Percentiles rank a stretch among this genome's conserved stretches.
phyloP scores from a whole-genome alignment of 352 stramenopile species.

The Phytophthora sp. region DNA sequence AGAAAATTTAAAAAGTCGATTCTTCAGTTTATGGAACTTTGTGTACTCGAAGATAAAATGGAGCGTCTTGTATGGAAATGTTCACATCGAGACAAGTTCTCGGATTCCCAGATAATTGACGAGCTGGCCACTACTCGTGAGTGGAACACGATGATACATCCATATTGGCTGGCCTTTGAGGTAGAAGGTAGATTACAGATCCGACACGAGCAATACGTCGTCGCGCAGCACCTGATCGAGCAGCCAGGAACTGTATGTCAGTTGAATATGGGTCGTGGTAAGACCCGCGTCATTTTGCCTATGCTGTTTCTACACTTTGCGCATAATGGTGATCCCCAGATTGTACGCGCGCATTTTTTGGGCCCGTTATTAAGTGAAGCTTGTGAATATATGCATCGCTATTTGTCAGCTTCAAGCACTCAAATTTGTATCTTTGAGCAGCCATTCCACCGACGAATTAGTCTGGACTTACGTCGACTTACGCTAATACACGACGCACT shows the following conservation, averaged over 20 bases:
- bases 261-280: conserved; percentile 89
- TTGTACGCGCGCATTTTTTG: conserved; percentile 77
- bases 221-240: conserved; percentile 76
- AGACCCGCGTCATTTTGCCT: conserved; percentile 87
- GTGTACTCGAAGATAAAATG: conserved; percentile 80
- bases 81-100: conserved; percentile 13
- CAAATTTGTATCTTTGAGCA: conserved; percentile 56
- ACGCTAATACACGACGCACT: conserved; percentile 45
- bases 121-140: conserved; percentile 53
- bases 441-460: conserved; percentile 69
- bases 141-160: conserved; percentile 63
- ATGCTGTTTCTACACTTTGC: conserved; percentile 88
- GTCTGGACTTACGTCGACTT: conserved; percentile 37
- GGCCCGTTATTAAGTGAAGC: conserved; percentile 68
- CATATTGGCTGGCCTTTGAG: conserved; percentile 90
- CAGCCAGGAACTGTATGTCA: conserved; percentile 73
- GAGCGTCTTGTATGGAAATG: conserved; percentile 41
- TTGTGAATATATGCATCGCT: conserved; percentile 66
- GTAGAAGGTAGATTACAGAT: conserved; percentile 86
- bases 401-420: conserved; percentile 56
- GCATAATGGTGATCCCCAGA: conserved; percentile 10
- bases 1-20: conserved; percentile 25
- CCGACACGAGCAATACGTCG: conserved; percentile 78
- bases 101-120: conserved; percentile 48
- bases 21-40: conserved; percentile 61